Conservation (phyloP, 495 filamentous ascomycete species). For the Aspergillus panamensis region DNA sequence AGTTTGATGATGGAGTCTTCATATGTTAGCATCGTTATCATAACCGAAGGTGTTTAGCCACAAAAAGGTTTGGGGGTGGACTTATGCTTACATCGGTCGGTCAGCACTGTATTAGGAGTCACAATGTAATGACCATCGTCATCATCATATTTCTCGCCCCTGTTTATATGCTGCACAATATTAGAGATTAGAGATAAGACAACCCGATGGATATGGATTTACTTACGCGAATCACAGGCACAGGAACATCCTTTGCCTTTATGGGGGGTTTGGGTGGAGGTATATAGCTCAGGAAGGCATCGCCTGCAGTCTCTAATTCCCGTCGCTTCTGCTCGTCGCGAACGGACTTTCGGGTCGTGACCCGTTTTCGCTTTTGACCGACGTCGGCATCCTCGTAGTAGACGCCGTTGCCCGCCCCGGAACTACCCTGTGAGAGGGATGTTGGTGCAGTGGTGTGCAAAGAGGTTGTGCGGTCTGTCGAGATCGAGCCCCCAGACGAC, state of each 20-base stretch:
- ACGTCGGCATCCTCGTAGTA: constrained; percentile 54
- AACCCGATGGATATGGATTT: too few species aligned
- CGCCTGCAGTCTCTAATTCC: constrained; percentile 62
- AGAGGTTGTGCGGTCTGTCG: constrained; percentile 84
- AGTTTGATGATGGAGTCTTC: constrained; percentile 81
- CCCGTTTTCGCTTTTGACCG: constrained; percentile 84
- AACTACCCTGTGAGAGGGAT: constrained; percentile 72
- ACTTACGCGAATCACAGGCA: constrained; percentile 77
- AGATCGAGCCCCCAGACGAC: constrained; percentile 67
- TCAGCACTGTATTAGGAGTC: constrained; percentile 73
- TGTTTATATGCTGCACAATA: constrained; percentile 38
- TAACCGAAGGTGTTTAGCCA: not conserved
- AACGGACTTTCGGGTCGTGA: constrained; percentile 68
- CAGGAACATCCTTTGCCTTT: constrained; percentile 87
- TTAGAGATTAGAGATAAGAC: constrained; percentile 17
- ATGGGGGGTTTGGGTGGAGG: constrained; percentile 84
- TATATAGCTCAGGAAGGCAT: constrained; percentile 73
- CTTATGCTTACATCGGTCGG: constrained; percentile 75
- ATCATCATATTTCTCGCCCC: constrained; percentile 72
- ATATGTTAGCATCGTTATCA: constrained; percentile 16
- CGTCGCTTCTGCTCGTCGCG: constrained; percentile 76
- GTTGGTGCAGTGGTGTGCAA: constrained; percentile 87
- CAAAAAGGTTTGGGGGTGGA: not conserved
- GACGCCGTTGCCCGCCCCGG: constrained; percentile 51
- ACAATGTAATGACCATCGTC: constrained; percentile 97